Evolutionary conservation across 768 basidiomycete species (phyloP).

Genomic region (Lentinula aciculospora): DNA sequence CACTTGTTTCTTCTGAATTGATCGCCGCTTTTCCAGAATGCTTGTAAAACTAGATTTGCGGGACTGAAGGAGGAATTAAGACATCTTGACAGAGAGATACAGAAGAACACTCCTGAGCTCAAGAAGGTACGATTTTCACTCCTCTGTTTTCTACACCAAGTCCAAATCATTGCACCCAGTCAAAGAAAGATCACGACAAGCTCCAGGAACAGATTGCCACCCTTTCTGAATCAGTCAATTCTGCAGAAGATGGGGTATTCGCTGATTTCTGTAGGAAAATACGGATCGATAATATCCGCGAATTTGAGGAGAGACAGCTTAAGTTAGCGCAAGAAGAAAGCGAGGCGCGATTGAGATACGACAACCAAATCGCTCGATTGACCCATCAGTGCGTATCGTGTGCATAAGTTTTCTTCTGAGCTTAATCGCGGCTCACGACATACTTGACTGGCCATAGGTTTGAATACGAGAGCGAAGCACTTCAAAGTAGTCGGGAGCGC

Average conservation of each 20-base stretch:
- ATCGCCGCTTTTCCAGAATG: slow-evolving; percentile 43
- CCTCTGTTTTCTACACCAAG: neutral
- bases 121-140: slow-evolving; percentile 47
- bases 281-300: slow-evolving; percentile 75
- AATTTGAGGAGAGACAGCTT: slow-evolving; percentile 90
- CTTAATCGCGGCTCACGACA: too few species aligned
- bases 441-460: too few species aligned
- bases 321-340: slow-evolving; percentile 86
- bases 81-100: slow-evolving; percentile 68
- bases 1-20: neutral
- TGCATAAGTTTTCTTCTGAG: neutral
- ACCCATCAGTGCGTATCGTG: slow-evolving; percentile 66
- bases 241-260: slow-evolving; percentile 80
- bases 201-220: slow-evolving; percentile 51
- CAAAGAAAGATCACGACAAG: slow-evolving; percentile 42
- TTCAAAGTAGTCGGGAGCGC: slow-evolving; percentile 61
- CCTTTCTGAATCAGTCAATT: slow-evolving; percentile 55
- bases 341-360: slow-evolving; percentile 75
- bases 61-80: slow-evolving; percentile 84
- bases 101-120: slow-evolving; percentile 60
- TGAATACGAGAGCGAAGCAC: slow-evolving; percentile 77
- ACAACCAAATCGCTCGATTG: slow-evolving; percentile 82
- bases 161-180: slow-evolving; percentile 28
- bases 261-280: slow-evolving; percentile 74
- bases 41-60: slow-evolving; percentile 65